Evolutionary conservation across 305 asterid species (phyloP).

Genomic region (Fraxinus paxiana): DNA sequence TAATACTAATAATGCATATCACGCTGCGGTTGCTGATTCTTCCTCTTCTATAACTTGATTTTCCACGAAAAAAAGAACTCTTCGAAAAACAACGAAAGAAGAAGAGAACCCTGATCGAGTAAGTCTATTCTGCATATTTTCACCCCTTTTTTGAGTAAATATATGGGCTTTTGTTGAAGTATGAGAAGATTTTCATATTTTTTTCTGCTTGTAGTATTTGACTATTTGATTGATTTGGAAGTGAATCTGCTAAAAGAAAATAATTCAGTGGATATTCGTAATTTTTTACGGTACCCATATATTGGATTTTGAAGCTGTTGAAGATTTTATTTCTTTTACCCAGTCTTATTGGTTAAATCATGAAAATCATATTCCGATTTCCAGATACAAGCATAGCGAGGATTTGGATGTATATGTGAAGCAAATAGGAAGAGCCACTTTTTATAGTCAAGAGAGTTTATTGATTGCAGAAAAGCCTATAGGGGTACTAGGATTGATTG

Average conservation of each 20-base stretch:
- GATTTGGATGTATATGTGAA: slow-evolving; percentile 31
- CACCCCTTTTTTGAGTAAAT: background rate
- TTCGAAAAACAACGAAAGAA: slow-evolving; percentile 7
- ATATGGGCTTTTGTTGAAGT: slow-evolving; percentile 4
- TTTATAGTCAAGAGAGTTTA: slow-evolving; percentile 23
- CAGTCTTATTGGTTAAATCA: background rate
- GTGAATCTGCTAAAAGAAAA: background rate
- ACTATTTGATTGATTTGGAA: background rate
- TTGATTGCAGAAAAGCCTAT: slow-evolving; percentile 19
- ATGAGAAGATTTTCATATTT: background rate
- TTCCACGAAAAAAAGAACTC: slow-evolving; percentile 16
- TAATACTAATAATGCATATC: slow-evolving; percentile 26
- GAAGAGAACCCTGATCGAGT: slow-evolving; percentile 45
- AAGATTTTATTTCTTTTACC: slow-evolving; percentile 16
- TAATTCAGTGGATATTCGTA: background rate
- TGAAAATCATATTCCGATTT: background rate
- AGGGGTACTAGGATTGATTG: slow-evolving; percentile 23
- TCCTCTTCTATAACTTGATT: slow-evolving; percentile 27
- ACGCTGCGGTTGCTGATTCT: slow-evolving; percentile 36
- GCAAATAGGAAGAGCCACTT: slow-evolving; percentile 26
- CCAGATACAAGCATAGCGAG: slow-evolving; percentile 27
- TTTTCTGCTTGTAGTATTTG: slow-evolving; percentile 23
- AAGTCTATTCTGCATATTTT: slow-evolving; percentile 28
- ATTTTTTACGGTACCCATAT: background rate
- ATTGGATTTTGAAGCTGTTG: background rate